Evolutionary conservation across 192 early-diverging fungal genomes (phyloP).

Genomic region (Rhizoclosmatium globosum): DNA sequence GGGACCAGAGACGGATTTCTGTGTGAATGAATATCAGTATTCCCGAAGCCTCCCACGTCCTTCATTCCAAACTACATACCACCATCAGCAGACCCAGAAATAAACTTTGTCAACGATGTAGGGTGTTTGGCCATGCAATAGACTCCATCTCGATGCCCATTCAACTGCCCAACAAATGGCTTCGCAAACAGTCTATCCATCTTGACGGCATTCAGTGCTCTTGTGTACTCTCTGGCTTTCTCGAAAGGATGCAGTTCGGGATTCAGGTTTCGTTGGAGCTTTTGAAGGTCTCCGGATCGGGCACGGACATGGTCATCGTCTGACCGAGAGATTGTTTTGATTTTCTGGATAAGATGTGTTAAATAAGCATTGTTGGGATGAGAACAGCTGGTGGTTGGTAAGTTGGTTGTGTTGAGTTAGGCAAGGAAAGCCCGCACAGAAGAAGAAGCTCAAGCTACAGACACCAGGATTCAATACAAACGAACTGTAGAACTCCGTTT

Average conservation of each 20-base stretch:
- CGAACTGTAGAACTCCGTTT: too few species aligned
- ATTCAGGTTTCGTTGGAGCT: conserved; percentile 86
- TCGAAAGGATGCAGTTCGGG: conserved; percentile 94
- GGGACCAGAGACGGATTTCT: conserved; percentile 92
- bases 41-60: neutral
- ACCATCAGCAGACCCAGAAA: conserved; percentile 95
- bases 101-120: conserved; percentile 78
- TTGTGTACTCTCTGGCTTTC: conserved; percentile 91
- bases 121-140: conserved; percentile 97
- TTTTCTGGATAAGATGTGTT: conserved; percentile 68
- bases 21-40: neutral
- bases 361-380: neutral
- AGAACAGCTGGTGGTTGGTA: neutral
- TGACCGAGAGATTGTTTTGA: conserved; percentile 91
- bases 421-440: neutral
- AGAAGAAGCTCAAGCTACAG: neutral
- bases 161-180: conserved; percentile 90
- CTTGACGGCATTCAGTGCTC: conserved; percentile 94
- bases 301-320: conserved; percentile 80
- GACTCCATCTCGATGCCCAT: conserved; percentile 95
- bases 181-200: conserved; percentile 96
- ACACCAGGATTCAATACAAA: neutral
- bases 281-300: conserved; percentile 85
- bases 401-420: neutral
- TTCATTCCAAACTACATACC: conserved; percentile 42